Evolutionary conservation across 1,139 yeast genomes (phyloP).

Genomic region (Yamadazyma atlantica): DNA sequence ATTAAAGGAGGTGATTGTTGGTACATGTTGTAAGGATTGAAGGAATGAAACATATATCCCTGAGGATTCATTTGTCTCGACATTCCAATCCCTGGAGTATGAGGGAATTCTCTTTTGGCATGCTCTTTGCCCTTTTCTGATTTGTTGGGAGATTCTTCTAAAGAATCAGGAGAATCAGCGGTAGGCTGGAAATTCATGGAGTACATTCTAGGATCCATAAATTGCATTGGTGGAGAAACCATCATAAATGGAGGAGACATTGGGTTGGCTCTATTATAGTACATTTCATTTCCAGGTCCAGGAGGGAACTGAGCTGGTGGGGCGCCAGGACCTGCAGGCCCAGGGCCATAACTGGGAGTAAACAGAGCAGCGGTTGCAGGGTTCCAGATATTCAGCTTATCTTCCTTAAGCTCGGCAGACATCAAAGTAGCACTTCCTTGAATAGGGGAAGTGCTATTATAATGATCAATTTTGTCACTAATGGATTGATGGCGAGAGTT

Average conservation of each 20-base stretch:
- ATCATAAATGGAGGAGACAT: conserved; percentile 41
- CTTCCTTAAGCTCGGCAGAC: conserved; percentile 12
- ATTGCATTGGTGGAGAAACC: conserved; percentile 37
- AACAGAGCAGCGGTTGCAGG: conserved; percentile 63
- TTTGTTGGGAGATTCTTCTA: conserved; percentile 5
- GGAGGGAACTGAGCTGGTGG: conserved; percentile 3
- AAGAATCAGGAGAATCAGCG: conserved; percentile 12
- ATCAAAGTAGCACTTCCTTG: conserved; percentile 43
- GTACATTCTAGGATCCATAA: conserved; percentile 40
- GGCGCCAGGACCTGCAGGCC: conserved; percentile 10
- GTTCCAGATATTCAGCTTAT: conserved; percentile 51
- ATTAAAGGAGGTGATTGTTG: conserved; percentile 28
- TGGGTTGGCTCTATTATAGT: conserved; percentile 18
- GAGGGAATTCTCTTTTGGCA: conserved; percentile 12
- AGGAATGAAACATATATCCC: conserved; percentile 50
- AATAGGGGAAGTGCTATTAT: conserved; percentile 52
- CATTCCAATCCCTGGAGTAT: conserved; percentile 43
- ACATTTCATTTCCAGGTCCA: conserved; percentile 1
- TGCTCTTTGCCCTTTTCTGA: conserved; percentile 9
- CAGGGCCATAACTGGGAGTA: conserved; percentile 34
- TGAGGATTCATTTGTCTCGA: conserved; percentile 30
- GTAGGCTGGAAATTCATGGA: conserved; percentile 11
- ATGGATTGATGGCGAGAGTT: conserved; percentile 57
- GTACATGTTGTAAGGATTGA: conserved; percentile 48
- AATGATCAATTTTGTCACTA: conserved; percentile 63